Evolutionary conservation across 352 stramenopile species (phyloP).

Genomic region (Phytophthora aleatoria): DNA sequence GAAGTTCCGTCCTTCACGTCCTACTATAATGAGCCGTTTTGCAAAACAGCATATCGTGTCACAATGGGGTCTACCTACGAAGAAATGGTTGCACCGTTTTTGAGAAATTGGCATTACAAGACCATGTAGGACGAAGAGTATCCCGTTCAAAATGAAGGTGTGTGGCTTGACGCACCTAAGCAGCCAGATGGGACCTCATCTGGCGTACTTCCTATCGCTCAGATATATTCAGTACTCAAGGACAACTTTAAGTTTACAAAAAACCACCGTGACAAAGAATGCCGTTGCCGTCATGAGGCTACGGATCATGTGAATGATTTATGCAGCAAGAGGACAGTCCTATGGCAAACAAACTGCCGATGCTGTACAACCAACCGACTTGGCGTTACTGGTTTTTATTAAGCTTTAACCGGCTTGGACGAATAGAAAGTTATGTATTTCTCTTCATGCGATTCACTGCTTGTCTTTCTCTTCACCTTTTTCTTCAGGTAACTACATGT

Average conservation of each 20-base stretch:
- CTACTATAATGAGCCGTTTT: conserved; percentile 12
- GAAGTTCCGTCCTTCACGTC: background rate
- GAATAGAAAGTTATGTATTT: too few species aligned
- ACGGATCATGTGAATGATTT: conserved; percentile 10
- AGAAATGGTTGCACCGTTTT: background rate
- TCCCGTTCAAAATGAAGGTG: background rate
- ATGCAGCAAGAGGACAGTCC: conserved; percentile 3
- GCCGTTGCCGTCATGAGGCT: conserved; percentile 10
- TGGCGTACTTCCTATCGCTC: background rate
- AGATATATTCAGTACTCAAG: background rate
- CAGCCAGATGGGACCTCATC: background rate
- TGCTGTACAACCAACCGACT: background rate
- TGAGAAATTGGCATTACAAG: background rate
- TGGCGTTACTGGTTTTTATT: conserved; percentile 8
- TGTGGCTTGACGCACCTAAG: background rate
- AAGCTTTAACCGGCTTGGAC: background rate
- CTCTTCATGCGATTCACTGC: too few species aligned
- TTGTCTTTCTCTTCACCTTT: too few species aligned
- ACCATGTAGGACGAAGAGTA: background rate
- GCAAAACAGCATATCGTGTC: background rate
- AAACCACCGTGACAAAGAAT: background rate
- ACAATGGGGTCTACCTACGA: background rate
- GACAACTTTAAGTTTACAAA: conserved; percentile 1
- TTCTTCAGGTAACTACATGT: too few species aligned
- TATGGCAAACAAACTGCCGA: background rate